A percentile compares a stretch with the other conserved stretches of the same genome.
Evolutionary conservation across 192 early-diverging fungal species (phyloP).

Genomic region (Dispira simplex): DNA sequence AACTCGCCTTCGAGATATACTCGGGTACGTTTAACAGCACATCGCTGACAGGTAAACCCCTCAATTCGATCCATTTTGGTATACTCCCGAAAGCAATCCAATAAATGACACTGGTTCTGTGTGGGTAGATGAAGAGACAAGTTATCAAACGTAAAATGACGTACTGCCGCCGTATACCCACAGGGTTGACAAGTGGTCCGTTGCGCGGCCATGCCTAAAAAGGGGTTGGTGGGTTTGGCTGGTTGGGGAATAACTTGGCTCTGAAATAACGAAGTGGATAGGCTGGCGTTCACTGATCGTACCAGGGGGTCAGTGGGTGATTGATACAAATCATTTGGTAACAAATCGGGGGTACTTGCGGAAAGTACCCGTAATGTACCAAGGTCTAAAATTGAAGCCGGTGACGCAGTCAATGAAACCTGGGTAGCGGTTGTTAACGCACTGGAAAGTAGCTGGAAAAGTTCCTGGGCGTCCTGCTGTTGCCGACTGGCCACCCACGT

Average conservation of each 20-base stretch:
- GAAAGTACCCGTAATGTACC: background rate
- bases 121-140: constrained; percentile 52
- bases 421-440: background rate
- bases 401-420: background rate
- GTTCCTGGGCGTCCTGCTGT: constrained; percentile 46
- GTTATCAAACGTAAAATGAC: constrained; percentile 72
- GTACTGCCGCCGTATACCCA: constrained; percentile 58
- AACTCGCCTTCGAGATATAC: background rate
- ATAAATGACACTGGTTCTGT: background rate
- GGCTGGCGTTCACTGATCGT: background rate
- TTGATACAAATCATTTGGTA: background rate
- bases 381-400: background rate
- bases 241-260: background rate
- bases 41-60: constrained; percentile 6
- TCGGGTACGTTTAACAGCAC: background rate
- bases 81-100: background rate
- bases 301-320: background rate
- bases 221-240: constrained; percentile 37
- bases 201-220: constrained; percentile 60
- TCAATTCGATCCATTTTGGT: constrained; percentile 6
- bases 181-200: constrained; percentile 64
- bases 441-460: constrained; percentile 36
- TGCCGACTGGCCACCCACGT: constrained; percentile 31
- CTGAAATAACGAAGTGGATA: background rate
- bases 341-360: background rate